Base-by-base conservation (phyloP, 2,329 filamentous ascomycete genomes). In the Ceratocystis ficicola region DNA sequence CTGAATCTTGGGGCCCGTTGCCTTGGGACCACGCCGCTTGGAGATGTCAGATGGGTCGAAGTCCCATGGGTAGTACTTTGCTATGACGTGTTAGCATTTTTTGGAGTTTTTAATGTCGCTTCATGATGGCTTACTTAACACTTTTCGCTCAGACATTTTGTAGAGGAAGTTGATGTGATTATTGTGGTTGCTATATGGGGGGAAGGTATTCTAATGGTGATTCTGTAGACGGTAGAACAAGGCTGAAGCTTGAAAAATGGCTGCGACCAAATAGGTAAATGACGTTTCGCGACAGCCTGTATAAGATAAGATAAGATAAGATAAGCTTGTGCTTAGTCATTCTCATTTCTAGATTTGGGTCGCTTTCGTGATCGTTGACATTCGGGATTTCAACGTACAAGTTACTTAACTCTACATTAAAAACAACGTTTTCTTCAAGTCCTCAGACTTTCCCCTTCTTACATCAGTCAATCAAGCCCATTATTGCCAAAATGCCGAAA, bases 11-110 rank as follows among this genome's bases (percentile, higher is more conserved):
- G 90, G 89, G 0, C 90, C 92, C 5, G 83, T 81, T 66, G 84
- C 79, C 74, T 92, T 92, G 7, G 85, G 83, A 32, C 79, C 86
- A 69, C 83, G 84, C 68, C 84, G 86, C 20, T 89, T 85, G 30
- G 82, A 81, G 76, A 97, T 83, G 72, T 88, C 86, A 30, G 85
- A 85, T 12, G 93, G 93, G 76, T 99, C 94, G 76, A 97, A 99
- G 75, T 97, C 90, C 79, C 76, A 88, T 76, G 83, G 83, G 71
- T 81, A 85, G 74, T 83, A 84, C 73, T 84, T 83, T 17, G 68
- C 67, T 68, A 69, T 78, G 75, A 44, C n/a, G 22, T 5, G 55
- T 61, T 67, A 63, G 44, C 46, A 59, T 32, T 60, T 12, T 44
- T 68, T 48, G 15, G 55, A 22, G 25, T 17, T 41, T 59, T 36